Base-by-base conservation (phyloP, 1,139 yeast genomes). In the Komagataea norvegica region DNA sequence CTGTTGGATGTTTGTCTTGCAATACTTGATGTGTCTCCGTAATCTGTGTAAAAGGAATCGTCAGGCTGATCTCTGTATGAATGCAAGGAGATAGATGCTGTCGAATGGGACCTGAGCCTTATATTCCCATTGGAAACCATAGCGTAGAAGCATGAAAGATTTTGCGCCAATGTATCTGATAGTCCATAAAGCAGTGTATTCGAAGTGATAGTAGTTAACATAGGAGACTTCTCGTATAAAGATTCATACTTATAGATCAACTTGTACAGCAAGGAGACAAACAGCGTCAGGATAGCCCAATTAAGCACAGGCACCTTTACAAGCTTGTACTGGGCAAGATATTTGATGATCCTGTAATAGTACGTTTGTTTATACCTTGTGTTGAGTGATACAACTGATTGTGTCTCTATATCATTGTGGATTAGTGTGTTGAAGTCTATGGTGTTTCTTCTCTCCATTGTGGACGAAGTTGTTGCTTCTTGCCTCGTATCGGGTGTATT, bases 101-200 rank as follows among this genome's bases (percentile, higher is more conserved):
- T 37, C 1, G 51, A 34, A 1, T 29, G 21, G 1, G 44, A 29
- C 19, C 44, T 33, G 2, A 34, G 15, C 44, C 64, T 36, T 46
- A 60, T 37, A 17, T 30, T 28, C 44, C 61, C 18, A 52, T 53
- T 38, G 1, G 42, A 20, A 3, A 64, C 59, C 42, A 57, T 54
- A 22, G 61, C 65, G 7, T 60, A 41, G 51, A 38, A 51, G 43
- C 46, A 63, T 41, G 46, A 64, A 41, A 48, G 45, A 40, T 43
- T 51, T 59, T 91, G 98, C 0, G 97, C 98, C 44, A 88, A 60
- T 0, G 91, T 78, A 56, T 89, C 98, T 0, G 96, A 88, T 8
- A 88, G 77, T 0, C 96, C 96, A 57, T 80, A 86, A 5, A 89
- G 65, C 10, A 89, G 77, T 27, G 85, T 64, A 55, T 89, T 89